phyloP scores from a whole-genome alignment of 2,329 filamentous ascomycete genomes.

The Emericellopsis atlantica region DNA sequence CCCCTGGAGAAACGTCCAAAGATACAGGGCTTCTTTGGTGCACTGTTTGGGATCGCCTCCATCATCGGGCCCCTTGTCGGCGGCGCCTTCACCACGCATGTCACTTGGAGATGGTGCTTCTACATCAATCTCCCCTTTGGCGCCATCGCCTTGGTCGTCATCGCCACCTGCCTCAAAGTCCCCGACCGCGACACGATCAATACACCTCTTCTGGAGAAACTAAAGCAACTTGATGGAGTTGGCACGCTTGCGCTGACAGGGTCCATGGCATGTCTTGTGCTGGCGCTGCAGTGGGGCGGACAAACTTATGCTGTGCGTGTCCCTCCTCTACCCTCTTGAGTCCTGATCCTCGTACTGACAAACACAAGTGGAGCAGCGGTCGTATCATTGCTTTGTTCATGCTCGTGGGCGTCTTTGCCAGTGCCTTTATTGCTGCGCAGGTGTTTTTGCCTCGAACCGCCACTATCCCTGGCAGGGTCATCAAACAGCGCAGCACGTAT shows the following conservation, averaged over 20 bases:
- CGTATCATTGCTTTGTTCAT: slow-evolving; percentile 31
- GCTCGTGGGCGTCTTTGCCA: slow-evolving; percentile 23
- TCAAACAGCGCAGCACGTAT: slow-evolving; percentile 24
- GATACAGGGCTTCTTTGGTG: not conserved
- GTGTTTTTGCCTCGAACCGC: slow-evolving; percentile 19
- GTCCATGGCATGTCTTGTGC: slow-evolving; percentile 28
- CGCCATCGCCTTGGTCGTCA: not conserved
- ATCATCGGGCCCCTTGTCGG: slow-evolving; percentile 35
- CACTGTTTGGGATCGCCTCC: slow-evolving; percentile 31
- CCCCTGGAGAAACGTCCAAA: slow-evolving; percentile 1
- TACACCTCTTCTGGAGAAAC: slow-evolving; percentile 11
- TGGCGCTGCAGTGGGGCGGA: slow-evolving; percentile 35
- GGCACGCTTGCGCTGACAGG: slow-evolving; percentile 9
- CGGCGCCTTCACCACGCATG: slow-evolving; percentile 27
- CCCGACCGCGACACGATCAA: not conserved
- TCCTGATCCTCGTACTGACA: slow-evolving; percentile 3
- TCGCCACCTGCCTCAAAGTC: not conserved
- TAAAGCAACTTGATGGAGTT: not conserved
- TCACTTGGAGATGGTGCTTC: slow-evolving; percentile 7
- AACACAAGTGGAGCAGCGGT: slow-evolving; percentile 27
- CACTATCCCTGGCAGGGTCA: slow-evolving; percentile 26
- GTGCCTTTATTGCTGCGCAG: slow-evolving; percentile 26
- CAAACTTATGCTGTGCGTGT: slow-evolving; percentile 14
- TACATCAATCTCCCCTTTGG: slow-evolving; percentile 12
- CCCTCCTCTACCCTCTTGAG: not conserved